Conservation (phyloP, 2,329 filamentous ascomycete genomes). For the Xylariaceae sp. region DNA sequence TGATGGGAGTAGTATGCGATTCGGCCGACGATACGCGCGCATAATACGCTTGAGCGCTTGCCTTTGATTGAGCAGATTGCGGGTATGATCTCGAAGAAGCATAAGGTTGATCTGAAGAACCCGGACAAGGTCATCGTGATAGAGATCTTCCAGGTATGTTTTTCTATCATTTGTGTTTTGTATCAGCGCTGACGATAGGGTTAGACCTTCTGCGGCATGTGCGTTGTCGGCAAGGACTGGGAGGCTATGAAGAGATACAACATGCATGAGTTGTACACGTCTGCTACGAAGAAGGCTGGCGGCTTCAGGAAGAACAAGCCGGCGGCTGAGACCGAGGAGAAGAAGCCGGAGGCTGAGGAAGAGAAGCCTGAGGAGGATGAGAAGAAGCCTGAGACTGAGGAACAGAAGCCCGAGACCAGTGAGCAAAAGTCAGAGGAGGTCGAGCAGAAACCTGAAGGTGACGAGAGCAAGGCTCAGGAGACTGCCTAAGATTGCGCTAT, state of each 20-base stretch:
- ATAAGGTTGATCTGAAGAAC: constrained; percentile 72
- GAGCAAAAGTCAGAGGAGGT: neutral
- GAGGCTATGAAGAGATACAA: constrained; percentile 73
- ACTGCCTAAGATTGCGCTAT: neutral
- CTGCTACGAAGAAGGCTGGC: constrained; percentile 27
- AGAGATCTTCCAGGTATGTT: constrained; percentile 69
- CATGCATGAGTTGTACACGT: constrained; percentile 64
- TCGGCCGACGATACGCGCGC: constrained; percentile 69
- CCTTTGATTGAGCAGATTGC: constrained; percentile 68
- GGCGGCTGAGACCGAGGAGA: neutral
- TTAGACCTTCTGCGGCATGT: constrained; percentile 71
- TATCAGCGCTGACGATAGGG: constrained; percentile 30
- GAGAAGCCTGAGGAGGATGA: neutral
- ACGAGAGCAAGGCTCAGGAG: constrained; percentile 10
- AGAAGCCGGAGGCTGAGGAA: constrained; percentile 2
- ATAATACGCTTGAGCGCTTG: constrained; percentile 62
- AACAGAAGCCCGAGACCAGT: neutral
- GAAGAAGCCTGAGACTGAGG: neutral
- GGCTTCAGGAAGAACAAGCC: constrained; percentile 6
- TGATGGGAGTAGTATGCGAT: constrained; percentile 66
- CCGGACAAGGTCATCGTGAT: constrained; percentile 75
- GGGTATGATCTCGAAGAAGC: constrained; percentile 55
- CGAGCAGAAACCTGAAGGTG: neutral
- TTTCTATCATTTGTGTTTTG: neutral
- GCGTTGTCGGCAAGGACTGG: constrained; percentile 70